A percentile compares a stretch with the other conserved stretches of the same genome.
These are phyloP conservation scores for Ceratocystis destructans DNA, from an alignment of 2,329 filamentous ascomycete species.

Conservation along the genomic window DNA sequence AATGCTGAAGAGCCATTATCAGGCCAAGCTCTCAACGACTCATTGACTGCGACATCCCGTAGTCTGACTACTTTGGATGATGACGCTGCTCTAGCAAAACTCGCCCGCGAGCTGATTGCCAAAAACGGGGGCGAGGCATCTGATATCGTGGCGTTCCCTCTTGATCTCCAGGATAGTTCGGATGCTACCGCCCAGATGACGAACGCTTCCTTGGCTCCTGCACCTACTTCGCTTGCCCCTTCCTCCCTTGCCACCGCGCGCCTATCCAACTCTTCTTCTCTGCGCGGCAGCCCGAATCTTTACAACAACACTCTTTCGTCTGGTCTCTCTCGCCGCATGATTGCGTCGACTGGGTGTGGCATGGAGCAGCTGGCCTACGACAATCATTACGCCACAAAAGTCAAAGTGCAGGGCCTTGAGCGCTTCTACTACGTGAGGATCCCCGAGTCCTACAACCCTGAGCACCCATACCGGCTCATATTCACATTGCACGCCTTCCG, in stretches of 20 bases:
- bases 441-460: constrained; percentile 30
- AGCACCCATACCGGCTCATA: constrained; percentile 30
- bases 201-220: not conserved
- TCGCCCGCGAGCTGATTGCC: not conserved
- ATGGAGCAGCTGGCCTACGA: constrained; percentile 24
- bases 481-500: constrained; percentile 31
- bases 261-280: not conserved
- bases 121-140: not conserved
- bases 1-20: not conserved
- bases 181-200: not conserved
- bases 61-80: not conserved
- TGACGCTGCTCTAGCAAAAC: not conserved
- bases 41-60: not conserved
- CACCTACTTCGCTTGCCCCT: not conserved
- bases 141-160: not conserved
- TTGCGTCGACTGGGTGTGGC: constrained; percentile 25
- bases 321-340: not conserved
- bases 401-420: constrained; percentile 28
- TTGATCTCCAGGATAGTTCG: not conserved
- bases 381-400: constrained; percentile 24
- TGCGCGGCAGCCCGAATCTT: not conserved
- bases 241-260: not conserved
- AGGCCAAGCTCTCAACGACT: not conserved
- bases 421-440: constrained; percentile 29
- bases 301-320: not conserved